A percentile compares a stretch with the other conserved stretches of the same genome.
These are phyloP conservation scores for Blastobotrys parvus DNA, from an alignment of 805 yeast species.

Conservation along the genomic window DNA sequence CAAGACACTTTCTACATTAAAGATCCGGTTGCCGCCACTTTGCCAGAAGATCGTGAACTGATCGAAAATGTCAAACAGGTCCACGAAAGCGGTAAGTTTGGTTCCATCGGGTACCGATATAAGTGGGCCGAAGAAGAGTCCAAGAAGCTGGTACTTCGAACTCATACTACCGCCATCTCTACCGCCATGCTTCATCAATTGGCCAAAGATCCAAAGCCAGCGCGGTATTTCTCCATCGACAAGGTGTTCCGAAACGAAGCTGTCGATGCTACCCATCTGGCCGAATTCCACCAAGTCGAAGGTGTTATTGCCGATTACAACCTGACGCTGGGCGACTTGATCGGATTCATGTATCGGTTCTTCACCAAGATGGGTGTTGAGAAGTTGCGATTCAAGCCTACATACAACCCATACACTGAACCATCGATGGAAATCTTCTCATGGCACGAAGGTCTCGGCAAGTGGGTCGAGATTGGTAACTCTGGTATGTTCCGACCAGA, in stretches of 20 bases:
- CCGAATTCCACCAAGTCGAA: slow-evolving; percentile 98
- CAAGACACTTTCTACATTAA: slow-evolving; percentile 97
- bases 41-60: slow-evolving; percentile 75
- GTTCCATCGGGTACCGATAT: slow-evolving; percentile 96
- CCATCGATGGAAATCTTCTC: slow-evolving; percentile 97
- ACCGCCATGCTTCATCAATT: slow-evolving; percentile 78
- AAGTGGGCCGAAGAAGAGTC: slow-evolving; percentile 94
- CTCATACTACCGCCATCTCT: slow-evolving; percentile 95
- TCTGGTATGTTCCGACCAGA: slow-evolving; percentile 99
- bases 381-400: slow-evolving; percentile 93
- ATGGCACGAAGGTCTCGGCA: slow-evolving; percentile 86
- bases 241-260: slow-evolving; percentile 99
- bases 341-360: slow-evolving; percentile 97
- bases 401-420: slow-evolving; percentile 98
- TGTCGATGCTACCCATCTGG: slow-evolving; percentile 97
- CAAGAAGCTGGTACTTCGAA: slow-evolving; percentile 84
- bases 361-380: slow-evolving; percentile 96
- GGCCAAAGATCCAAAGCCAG: slow-evolving; percentile 50
- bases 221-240: slow-evolving; percentile 92
- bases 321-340: slow-evolving; percentile 89
- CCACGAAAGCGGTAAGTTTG: slow-evolving; percentile 84
- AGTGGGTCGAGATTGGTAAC: slow-evolving; percentile 99
- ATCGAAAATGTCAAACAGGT: slow-evolving; percentile 72
- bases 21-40: slow-evolving; percentile 76
- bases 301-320: slow-evolving; percentile 98